phyloP scores from a whole-genome alignment of 139 green algal species.

The Trebouxia sp. region DNA sequence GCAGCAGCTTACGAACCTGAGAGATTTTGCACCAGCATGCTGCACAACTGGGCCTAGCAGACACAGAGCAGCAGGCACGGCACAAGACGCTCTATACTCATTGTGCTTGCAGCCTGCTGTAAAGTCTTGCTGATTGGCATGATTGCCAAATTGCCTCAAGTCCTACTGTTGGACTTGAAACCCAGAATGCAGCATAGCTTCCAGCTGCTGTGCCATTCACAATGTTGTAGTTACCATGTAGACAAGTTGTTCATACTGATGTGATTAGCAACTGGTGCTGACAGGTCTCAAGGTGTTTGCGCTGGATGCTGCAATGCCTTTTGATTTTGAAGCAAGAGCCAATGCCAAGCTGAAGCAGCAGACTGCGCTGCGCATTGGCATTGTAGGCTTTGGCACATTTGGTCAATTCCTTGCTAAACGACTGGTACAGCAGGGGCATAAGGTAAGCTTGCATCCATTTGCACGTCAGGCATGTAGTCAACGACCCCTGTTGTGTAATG shows the following conservation, averaged over 20 bases:
- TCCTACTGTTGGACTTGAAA: too few relatives aligned
- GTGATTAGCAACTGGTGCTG: background rate
- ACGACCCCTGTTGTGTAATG: too few relatives aligned
- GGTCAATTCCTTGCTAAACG: slow-evolving; percentile 96
- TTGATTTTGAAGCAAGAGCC: slow-evolving; percentile 51
- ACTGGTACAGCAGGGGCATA: slow-evolving; percentile 80
- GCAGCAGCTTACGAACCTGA: slow-evolving; percentile 9
- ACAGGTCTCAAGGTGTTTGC: slow-evolving; percentile 30
- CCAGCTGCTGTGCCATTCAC: too few relatives aligned
- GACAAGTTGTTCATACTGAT: too few relatives aligned
- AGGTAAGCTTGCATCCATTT: slow-evolving; percentile 38
- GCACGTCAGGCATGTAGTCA: too few relatives aligned
- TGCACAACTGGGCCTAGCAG: background rate
- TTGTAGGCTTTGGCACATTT: slow-evolving; percentile 98
- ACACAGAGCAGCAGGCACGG: too few relatives aligned
- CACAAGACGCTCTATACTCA: too few relatives aligned
- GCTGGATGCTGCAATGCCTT: slow-evolving; percentile 59
- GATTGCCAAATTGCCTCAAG: too few relatives aligned
- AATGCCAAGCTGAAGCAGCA: slow-evolving; percentile 30
- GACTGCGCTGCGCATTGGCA: slow-evolving; percentile 81
- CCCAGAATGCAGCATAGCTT: too few relatives aligned
- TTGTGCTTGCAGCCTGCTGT: background rate
- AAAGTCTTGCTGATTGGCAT: too few relatives aligned
- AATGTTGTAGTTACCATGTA: too few relatives aligned
- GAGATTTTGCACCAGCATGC: background rate